Conservation (phyloP, 257 asterid genomes). For the Solanum neorickii region DNA sequence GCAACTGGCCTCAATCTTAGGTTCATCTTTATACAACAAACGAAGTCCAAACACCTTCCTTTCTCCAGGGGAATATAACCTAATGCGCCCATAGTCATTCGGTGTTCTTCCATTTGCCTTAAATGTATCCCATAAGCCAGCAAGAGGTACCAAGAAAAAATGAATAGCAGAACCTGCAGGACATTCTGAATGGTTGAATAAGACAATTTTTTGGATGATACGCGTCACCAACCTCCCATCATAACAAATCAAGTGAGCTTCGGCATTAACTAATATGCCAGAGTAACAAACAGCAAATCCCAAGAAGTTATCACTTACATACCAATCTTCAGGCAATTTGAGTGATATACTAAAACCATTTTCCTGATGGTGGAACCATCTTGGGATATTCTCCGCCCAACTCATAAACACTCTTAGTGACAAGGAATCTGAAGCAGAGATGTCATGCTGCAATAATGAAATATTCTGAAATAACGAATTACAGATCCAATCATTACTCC, state of each 20-base stretch:
- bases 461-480: neutral
- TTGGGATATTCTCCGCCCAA: too few species aligned
- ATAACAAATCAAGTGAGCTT: neutral
- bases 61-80: neutral
- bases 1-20: neutral
- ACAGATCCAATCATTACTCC: neutral
- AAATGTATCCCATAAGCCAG: neutral
- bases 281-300: neutral
- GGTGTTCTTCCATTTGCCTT: neutral
- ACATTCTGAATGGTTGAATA: neutral
- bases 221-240: neutral
- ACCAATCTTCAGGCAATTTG: too few species aligned
- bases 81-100: neutral
- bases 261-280: neutral
- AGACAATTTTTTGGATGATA: neutral
- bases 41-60: neutral
- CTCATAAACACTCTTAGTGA: too few species aligned
- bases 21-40: neutral
- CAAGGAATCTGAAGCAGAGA: too few species aligned
- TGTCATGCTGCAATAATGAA: too few species aligned
- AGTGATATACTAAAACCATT: neutral
- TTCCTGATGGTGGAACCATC: too few species aligned
- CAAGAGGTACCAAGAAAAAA: neutral
- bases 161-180: neutral
- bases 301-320: neutral